Conservation (phyloP, 2,329 filamentous ascomycete species). For the Neofusicoccum parvum region DNA sequence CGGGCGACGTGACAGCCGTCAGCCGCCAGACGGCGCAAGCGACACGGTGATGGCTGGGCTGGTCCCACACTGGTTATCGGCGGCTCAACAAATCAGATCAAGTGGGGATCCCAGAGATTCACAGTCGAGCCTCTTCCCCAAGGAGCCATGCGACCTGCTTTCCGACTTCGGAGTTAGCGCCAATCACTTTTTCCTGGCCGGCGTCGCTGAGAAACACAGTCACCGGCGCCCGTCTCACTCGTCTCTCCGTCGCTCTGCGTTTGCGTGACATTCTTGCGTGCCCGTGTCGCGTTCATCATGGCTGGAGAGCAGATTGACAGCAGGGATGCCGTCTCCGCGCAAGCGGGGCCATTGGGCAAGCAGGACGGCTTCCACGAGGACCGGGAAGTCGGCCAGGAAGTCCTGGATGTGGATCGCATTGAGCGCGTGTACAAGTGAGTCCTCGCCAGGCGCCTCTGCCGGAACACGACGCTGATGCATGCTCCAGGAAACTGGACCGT, state of each 20-base stretch:
- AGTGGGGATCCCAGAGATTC: constrained; percentile 2
- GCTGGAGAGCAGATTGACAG: constrained; percentile 9
- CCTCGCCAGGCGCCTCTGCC: fast-evolving
- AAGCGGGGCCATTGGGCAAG: constrained; percentile 27
- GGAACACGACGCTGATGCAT: not conserved
- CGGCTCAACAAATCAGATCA: constrained; percentile 18
- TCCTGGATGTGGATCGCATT: constrained; percentile 39
- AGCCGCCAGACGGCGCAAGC: not conserved
- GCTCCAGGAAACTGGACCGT: constrained; percentile 57
- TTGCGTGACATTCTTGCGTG: not conserved
- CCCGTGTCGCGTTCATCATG: not conserved
- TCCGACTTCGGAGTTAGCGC: constrained; percentile 21
- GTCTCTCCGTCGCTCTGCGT: not conserved
- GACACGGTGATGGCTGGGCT: not conserved
- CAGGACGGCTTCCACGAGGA: constrained; percentile 34
- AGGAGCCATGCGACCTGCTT: constrained; percentile 8
- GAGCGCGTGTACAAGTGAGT: constrained; percentile 42
- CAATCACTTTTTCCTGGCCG: not conserved
- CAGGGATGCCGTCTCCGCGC: not conserved
- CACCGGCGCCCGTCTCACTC: not conserved
- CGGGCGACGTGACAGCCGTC: too few species aligned
- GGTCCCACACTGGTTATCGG: constrained; percentile 9
- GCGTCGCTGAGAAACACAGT: not conserved
- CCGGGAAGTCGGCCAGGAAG: constrained; percentile 32
- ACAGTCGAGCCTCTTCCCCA: not conserved